Conservation (phyloP, 805 yeast genomes). For the baker's yeast (Saccharomyces cerevisiae) region DNA sequence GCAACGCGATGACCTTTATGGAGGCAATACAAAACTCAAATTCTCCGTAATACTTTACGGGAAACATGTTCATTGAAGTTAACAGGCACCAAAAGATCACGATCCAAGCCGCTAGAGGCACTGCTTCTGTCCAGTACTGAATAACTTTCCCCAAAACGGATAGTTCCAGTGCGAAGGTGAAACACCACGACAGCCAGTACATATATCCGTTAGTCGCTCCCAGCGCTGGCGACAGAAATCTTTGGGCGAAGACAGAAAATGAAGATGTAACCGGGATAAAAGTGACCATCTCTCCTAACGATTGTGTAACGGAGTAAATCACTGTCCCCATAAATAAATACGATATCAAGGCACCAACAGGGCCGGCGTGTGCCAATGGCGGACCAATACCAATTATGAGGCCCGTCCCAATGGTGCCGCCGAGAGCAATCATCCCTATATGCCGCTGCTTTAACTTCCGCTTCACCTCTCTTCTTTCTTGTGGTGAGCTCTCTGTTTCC, state of each 20-base stretch:
- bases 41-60: constrained; percentile 62
- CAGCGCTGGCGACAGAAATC: constrained; percentile 55
- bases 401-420: constrained; percentile 72
- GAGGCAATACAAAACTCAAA: constrained; percentile 62
- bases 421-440: constrained; percentile 62
- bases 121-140: constrained; percentile 53
- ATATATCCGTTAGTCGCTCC: constrained; percentile 63
- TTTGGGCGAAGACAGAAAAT: constrained; percentile 54
- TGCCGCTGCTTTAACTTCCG: constrained; percentile 55
- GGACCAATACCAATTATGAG: constrained; percentile 45
- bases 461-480: constrained; percentile 16
- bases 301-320: constrained; percentile 57
- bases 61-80: constrained; percentile 45
- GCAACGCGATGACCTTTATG: constrained; percentile 52
- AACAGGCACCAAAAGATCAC: constrained; percentile 49
- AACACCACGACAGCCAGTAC: constrained; percentile 69
- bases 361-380: constrained; percentile 31
- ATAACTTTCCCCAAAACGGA: constrained; percentile 57
- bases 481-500: not conserved
- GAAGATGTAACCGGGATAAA: constrained; percentile 55
- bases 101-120: constrained; percentile 66
- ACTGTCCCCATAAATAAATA: constrained; percentile 53
- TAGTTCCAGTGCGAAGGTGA: constrained; percentile 61
- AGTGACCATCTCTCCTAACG: constrained; percentile 73
- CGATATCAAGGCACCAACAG: constrained; percentile 53